phyloP scores from a whole-genome alignment of 495 filamentous ascomycete species.

The Trichoderma asperelloides region DNA sequence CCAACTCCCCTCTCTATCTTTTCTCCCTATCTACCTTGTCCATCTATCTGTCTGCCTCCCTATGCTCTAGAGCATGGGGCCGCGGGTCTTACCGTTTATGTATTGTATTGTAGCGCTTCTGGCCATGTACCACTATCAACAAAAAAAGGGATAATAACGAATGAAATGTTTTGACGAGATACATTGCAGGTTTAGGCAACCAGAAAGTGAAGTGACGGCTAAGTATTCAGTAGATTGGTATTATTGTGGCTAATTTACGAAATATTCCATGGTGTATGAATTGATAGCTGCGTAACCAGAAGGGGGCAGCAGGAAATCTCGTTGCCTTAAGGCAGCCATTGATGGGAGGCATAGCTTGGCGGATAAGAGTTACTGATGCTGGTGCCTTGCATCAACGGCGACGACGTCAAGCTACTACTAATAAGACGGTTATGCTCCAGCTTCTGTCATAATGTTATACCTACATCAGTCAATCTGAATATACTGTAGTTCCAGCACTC shows the following conservation, averaged over 20 bases:
- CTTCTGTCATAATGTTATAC: too few relatives aligned
- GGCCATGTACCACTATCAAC: constrained; percentile 4
- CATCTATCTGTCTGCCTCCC: not conserved
- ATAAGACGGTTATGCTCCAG: not conserved
- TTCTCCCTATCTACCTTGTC: not conserved
- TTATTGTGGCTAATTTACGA: not conserved
- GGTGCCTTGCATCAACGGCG: not conserved
- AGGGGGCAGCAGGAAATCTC: not conserved
- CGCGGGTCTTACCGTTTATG: not conserved
- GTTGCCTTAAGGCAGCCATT: not conserved
- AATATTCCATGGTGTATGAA: not conserved
- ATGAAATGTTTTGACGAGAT: constrained; percentile 7
- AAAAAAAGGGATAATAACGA: constrained; percentile 6
- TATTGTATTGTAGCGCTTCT: constrained; percentile 8
- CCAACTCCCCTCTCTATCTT: not conserved
- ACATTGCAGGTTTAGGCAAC: not conserved
- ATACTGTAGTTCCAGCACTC: too few relatives aligned
- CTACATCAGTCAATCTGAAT: too few relatives aligned
- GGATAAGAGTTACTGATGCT: not conserved
- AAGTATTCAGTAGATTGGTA: not conserved
- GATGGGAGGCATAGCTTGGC: not conserved
- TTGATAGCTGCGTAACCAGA: not conserved
- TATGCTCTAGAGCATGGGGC: not conserved
- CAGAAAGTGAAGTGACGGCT: not conserved
- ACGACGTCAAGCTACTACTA: not conserved